phyloP scores from a whole-genome alignment of 371 early-diverging fungal genomes.

The Rhizomucor miehei region DNA sequence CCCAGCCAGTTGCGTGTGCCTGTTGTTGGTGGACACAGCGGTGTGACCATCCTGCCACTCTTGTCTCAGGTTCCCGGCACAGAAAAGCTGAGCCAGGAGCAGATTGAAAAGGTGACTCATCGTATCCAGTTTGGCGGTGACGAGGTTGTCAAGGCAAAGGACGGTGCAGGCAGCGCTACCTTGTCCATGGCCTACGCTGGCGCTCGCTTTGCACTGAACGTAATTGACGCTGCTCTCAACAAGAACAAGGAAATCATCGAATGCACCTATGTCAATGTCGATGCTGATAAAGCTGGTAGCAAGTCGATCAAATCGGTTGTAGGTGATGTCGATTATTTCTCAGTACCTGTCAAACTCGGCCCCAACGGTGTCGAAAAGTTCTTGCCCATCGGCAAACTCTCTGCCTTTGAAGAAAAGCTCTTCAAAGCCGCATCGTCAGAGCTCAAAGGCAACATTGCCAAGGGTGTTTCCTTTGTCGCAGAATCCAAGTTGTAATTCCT shows the following conservation, averaged over 20 bases:
- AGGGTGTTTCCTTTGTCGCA: constrained; percentile 60
- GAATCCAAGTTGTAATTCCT: constrained; percentile 18
- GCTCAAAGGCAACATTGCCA: constrained; percentile 77
- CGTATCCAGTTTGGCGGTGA: constrained; percentile 95
- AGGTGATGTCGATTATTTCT: constrained; percentile 71
- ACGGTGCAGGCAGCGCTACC: constrained; percentile 80
- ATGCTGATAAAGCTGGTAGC: constrained; percentile 57
- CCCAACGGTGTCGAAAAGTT: constrained; percentile 72
- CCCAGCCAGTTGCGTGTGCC: constrained; percentile 63
- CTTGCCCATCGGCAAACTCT: constrained; percentile 64
- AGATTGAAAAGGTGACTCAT: constrained; percentile 74
- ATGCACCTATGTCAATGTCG: constrained; percentile 80
- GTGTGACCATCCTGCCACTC: constrained; percentile 85
- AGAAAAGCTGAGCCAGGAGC: constrained; percentile 60
- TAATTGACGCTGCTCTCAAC: constrained; percentile 67
- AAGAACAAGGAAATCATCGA: constrained; percentile 69
- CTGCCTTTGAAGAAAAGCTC: constrained; percentile 69
- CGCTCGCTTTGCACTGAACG: constrained; percentile 74
- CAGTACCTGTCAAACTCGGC: constrained; percentile 82
- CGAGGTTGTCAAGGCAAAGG: constrained; percentile 95
- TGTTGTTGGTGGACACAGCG: constrained; percentile 94
- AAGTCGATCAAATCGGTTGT: constrained; percentile 53
- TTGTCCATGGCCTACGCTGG: constrained; percentile 92
- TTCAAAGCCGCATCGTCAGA: constrained; percentile 69
- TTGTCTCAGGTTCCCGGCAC: constrained; percentile 61